These are phyloP conservation scores for Erucastrum elatum DNA, from an alignment of 345 rosid species.

Conservation along the genomic window DNA sequence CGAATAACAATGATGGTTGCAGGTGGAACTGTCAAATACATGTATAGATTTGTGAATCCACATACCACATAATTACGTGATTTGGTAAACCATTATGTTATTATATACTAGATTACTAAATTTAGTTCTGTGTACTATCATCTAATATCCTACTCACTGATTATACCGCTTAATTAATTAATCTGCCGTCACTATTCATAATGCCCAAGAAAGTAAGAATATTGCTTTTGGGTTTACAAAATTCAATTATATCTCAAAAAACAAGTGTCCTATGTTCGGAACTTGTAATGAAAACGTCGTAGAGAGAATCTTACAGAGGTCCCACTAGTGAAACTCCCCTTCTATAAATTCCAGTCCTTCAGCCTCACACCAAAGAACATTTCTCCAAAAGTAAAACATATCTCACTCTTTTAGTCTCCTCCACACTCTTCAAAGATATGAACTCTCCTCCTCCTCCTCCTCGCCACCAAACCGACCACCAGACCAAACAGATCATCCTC, in stretches of 20 bases:
- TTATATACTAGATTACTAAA: neutral
- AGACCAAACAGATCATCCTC: constrained; percentile 29
- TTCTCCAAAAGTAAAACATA: constrained; percentile 40
- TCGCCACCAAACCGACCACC: constrained; percentile 8
- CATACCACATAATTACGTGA: constrained; percentile 17
- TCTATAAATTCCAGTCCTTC: constrained; percentile 31
- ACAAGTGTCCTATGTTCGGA: constrained; percentile 11
- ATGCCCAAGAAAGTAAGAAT: constrained; percentile 18
- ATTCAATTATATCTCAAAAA: neutral
- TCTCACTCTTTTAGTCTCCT: constrained; percentile 26
- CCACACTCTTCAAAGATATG: constrained; percentile 23
- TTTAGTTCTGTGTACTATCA: neutral
- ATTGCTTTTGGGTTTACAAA: constrained; percentile 4
- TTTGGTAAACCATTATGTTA: neutral
- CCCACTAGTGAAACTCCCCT: constrained; percentile 18
- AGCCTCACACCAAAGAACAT: constrained; percentile 18
- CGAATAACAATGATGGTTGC: constrained; percentile 13
- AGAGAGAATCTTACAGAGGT: constrained; percentile 33
- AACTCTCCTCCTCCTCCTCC: constrained; percentile 15
- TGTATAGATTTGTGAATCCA: neutral
- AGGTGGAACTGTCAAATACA: neutral
- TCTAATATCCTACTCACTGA: neutral
- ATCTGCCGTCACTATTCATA: neutral
- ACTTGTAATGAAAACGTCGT: constrained; percentile 19
- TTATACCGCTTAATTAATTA: neutral